Conservation (phyloP, 1,139 yeast genomes). For the Waltiozyma sp. region DNA sequence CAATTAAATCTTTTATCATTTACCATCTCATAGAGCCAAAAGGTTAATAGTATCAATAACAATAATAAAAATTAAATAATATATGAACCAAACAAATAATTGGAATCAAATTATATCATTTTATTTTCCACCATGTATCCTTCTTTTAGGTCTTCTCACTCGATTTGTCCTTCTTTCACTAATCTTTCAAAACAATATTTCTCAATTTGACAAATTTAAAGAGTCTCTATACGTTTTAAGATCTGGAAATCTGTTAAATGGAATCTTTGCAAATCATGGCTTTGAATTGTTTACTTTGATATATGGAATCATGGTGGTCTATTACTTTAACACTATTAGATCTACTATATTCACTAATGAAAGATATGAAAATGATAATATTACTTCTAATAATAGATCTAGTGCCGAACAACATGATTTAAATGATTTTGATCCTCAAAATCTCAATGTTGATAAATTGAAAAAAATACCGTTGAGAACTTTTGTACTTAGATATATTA, state of each 20-base stretch:
- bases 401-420: no score
- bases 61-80: no score
- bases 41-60: no score
- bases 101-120: no score
- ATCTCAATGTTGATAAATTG: slow-evolving; percentile 2
- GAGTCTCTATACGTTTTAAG: slow-evolving; percentile 2
- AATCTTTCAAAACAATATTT: background rate
- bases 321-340: background rate
- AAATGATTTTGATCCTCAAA: no score
- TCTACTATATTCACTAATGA: no score
- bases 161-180: background rate
- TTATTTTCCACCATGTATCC: background rate
- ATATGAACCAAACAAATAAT: no score
- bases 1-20: no score
- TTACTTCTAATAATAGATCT: no score
- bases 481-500: background rate
- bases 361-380: no score
- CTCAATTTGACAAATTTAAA: background rate
- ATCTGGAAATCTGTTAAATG: slow-evolving; percentile 15
- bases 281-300: slow-evolving; percentile 20
- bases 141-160: background rate
- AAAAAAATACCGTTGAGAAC: background rate
- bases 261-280: slow-evolving; percentile 25
- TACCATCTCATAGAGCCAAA: no score
- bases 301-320: slow-evolving; percentile 11